These are phyloP conservation scores for Amanita pseudoporphyria DNA, from an alignment of 768 basidiomycete genomes.

Conservation along the genomic window DNA sequence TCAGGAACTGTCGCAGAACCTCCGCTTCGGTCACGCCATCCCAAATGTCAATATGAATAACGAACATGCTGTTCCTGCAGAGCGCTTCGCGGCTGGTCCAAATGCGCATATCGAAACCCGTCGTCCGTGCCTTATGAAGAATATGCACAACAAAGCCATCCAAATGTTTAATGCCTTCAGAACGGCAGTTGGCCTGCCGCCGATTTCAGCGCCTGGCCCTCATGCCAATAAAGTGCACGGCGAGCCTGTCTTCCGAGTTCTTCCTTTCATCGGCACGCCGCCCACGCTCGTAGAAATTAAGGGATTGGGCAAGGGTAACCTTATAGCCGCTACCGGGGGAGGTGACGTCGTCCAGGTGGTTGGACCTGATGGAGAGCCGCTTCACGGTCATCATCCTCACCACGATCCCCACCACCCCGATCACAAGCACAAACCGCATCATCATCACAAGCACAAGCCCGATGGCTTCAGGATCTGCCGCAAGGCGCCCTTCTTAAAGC, in stretches of 20 bases:
- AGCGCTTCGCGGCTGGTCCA: neutral
- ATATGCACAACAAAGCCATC: constrained; percentile 37
- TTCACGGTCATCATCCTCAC: neutral
- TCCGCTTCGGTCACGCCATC: constrained; percentile 29
- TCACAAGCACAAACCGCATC: constrained; percentile 14
- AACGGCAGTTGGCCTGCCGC: constrained; percentile 43
- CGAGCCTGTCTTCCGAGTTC: constrained; percentile 4
- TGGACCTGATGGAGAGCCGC: neutral
- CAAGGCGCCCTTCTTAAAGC: constrained; percentile 38
- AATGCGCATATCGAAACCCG: neutral
- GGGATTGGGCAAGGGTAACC: neutral
- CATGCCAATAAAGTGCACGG: constrained; percentile 7
- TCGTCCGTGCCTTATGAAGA: constrained; percentile 3
- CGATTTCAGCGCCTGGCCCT: constrained; percentile 23
- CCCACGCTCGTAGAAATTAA: neutral
- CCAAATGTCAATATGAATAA: constrained; percentile 21
- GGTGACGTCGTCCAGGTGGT: neutral
- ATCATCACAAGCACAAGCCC: constrained; percentile 14
- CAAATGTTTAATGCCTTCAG: constrained; percentile 46
- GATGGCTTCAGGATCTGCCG: constrained; percentile 7
- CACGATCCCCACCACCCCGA: neutral
- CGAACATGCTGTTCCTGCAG: constrained; percentile 12
- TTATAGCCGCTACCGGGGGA: neutral
- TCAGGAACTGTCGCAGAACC: constrained; percentile 14
- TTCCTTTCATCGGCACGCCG: constrained; percentile 3